These are phyloP conservation scores for Dothistroma septosporum DNA, from an alignment of 2,329 filamentous ascomycete species.

Conservation along the genomic window DNA sequence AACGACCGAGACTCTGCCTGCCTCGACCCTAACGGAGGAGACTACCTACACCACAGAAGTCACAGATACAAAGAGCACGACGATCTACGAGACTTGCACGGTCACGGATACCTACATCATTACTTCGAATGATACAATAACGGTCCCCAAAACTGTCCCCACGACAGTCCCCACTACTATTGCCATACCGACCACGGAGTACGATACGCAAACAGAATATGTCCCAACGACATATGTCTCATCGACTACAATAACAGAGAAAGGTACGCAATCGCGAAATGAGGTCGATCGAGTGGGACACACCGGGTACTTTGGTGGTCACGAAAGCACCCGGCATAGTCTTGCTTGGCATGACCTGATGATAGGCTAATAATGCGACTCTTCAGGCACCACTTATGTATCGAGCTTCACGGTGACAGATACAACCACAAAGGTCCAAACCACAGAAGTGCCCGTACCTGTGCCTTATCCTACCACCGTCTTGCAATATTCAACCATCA, in stretches of 20 bases:
- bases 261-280: neutral
- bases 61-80: neutral
- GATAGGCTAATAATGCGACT: neutral
- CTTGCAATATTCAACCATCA: neutral
- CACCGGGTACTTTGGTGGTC: neutral
- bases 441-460: neutral
- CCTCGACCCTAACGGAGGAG: neutral
- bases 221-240: neutral
- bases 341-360: neutral
- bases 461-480: neutral
- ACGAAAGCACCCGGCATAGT: too few relatives aligned
- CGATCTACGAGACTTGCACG: neutral
- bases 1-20: neutral
- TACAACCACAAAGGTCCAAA: neutral
- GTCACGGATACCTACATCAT: neutral
- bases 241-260: neutral
- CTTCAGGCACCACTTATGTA: neutral
- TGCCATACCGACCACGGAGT: neutral
- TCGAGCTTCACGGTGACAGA: neutral
- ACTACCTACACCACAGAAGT: slow-evolving; percentile 1
- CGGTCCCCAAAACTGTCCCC: neutral
- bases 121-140: slow-evolving; percentile 1
- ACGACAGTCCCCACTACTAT: slow-evolving; percentile 1
- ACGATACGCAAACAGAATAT: neutral
- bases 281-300: too few relatives aligned